phyloP scores from a whole-genome alignment of 2,329 filamentous ascomycete genomes.

The Sporothrix pseudoabietina region DNA sequence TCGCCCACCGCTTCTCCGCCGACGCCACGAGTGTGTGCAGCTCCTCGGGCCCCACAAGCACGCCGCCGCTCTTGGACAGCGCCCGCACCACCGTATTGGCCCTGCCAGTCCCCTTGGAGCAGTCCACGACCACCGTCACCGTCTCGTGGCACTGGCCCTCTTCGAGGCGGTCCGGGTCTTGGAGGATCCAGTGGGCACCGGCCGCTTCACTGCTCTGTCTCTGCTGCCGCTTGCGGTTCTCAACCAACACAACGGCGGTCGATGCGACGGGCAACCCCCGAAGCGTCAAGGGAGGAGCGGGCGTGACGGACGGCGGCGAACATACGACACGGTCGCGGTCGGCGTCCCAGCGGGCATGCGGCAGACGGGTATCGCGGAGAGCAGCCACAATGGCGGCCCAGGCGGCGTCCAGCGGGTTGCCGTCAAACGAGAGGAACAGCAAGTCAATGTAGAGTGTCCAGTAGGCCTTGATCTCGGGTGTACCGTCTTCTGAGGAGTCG shows the following conservation, averaged over 20 bases:
- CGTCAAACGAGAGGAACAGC: conserved; percentile 91
- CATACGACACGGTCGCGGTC: conserved; percentile 81
- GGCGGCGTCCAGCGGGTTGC: conserved; percentile 87
- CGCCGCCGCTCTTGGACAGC: conserved; percentile 83
- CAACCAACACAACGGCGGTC: conserved; percentile 72
- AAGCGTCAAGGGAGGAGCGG: conserved; percentile 56
- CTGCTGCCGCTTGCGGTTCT: conserved; percentile 58
- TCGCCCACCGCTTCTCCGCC: conserved; percentile 66
- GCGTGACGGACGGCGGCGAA: conserved; percentile 47
- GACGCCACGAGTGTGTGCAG: conserved; percentile 61
- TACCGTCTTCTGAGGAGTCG: conserved; percentile 33
- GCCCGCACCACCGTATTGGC: conserved; percentile 58
- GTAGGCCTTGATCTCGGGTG: conserved; percentile 70
- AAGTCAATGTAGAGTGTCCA: conserved; percentile 96
- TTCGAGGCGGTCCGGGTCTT: conserved; percentile 88
- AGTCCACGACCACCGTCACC: conserved; percentile 81
- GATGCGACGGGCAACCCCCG: conserved; percentile 71
- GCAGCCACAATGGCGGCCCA: conserved; percentile 85
- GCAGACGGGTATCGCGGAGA: conserved; percentile 74
- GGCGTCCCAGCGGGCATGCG: conserved; percentile 77
- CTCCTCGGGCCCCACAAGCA: conserved; percentile 64
- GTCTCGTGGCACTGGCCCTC: conserved; percentile 80
- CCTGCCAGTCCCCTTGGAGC: conserved; percentile 37
- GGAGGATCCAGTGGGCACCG: conserved; percentile 71
- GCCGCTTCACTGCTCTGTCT: conserved; percentile 38